phyloP scores from a whole-genome alignment of 352 stramenopile species.

The Globisporangium nunn region DNA sequence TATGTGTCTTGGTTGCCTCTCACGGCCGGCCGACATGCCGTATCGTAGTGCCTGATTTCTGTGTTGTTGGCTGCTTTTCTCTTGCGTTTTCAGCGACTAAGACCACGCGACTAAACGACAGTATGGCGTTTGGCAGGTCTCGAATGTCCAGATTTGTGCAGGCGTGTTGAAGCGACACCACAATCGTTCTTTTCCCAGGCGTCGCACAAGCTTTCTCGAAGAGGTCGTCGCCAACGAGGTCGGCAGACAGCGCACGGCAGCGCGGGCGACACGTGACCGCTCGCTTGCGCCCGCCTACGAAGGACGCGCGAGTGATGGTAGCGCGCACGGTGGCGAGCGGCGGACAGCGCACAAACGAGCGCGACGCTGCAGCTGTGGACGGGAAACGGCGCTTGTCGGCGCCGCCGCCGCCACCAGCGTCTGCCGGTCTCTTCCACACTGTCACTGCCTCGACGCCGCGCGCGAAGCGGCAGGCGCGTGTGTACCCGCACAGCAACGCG shows the following conservation, averaged over 20 bases:
- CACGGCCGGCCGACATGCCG: neutral
- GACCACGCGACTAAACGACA: neutral
- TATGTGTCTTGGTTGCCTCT: neutral
- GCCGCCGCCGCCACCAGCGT: neutral
- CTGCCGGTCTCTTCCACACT: conserved; percentile 30
- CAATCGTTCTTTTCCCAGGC: neutral
- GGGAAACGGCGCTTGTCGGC: neutral
- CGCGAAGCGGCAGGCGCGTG: conserved; percentile 22
- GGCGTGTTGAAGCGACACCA: neutral
- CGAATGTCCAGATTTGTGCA: neutral
- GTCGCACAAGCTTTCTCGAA: neutral
- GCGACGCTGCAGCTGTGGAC: neutral
- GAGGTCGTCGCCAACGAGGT: too few relatives aligned
- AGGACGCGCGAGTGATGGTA: neutral
- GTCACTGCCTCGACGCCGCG: conserved; percentile 49
- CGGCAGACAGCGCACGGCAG: too few relatives aligned
- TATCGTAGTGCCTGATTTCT: neutral
- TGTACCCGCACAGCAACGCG: conserved; percentile 17
- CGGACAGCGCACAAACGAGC: conserved; percentile 6
- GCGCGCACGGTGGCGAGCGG: neutral
- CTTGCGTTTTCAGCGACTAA: neutral
- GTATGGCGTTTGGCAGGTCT: neutral
- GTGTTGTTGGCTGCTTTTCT: neutral
- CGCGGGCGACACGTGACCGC: neutral
- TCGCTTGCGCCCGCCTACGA: neutral